Conservation (phyloP, 1,139 yeast species). For the Yamadazyma atmosphaerica region DNA sequence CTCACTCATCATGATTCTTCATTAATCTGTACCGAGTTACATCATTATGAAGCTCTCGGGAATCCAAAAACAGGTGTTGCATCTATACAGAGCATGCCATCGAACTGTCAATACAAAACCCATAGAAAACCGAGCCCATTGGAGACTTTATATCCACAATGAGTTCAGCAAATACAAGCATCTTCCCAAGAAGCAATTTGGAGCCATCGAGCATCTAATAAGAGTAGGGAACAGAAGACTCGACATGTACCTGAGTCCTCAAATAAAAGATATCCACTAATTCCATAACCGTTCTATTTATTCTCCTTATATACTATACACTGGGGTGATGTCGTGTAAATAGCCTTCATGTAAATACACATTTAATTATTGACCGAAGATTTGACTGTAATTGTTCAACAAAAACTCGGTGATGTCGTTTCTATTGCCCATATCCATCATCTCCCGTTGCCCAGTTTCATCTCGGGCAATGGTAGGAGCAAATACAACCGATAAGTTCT, state of each 20-base stretch:
- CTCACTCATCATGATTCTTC: too few species aligned
- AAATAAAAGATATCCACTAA: slow-evolving; percentile 61
- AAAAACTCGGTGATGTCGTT: slow-evolving; percentile 79
- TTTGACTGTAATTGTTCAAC: slow-evolving; percentile 51
- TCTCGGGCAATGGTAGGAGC: slow-evolving; percentile 94
- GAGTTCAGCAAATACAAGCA: slow-evolving; percentile 65
- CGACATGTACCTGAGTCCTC: slow-evolving; percentile 71
- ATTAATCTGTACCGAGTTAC: neutral
- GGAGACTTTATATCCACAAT: slow-evolving; percentile 46
- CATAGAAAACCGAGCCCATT: slow-evolving; percentile 36
- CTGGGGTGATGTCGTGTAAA: too few species aligned
- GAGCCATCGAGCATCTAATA: slow-evolving; percentile 82
- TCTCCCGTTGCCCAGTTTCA: slow-evolving; percentile 77
- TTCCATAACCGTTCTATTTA: neutral
- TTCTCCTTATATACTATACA: slow-evolving; percentile 1
- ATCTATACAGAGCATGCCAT: slow-evolving; percentile 59
- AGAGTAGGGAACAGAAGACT: slow-evolving; percentile 72
- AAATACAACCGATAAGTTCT: slow-evolving; percentile 87
- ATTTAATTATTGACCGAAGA: slow-evolving; percentile 24
- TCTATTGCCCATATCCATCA: slow-evolving; percentile 80
- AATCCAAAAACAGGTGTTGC: slow-evolving; percentile 62
- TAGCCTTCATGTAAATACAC: neutral
- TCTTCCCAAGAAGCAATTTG: slow-evolving; percentile 76
- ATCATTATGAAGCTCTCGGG: slow-evolving; percentile 51
- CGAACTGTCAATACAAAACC: slow-evolving; percentile 62